Conservation (phyloP, 2,329 filamentous ascomycete genomes). For the Monosporascus sp. region DNA sequence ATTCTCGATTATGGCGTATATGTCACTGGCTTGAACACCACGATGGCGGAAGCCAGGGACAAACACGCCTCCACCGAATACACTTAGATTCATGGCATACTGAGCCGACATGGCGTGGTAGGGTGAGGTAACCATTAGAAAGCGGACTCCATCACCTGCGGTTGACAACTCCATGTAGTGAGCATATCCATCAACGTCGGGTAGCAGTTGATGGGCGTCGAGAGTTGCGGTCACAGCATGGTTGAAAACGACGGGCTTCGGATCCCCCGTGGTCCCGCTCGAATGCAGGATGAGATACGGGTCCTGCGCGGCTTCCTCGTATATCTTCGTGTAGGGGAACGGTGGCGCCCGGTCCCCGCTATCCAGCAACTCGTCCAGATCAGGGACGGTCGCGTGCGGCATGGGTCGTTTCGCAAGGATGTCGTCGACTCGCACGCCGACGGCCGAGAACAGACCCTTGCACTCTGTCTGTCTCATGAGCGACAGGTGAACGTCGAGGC, state of each 20-base stretch:
- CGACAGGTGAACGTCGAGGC: conserved; percentile 9
- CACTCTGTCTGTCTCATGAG: conserved; percentile 17
- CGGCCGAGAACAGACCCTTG: conserved; percentile 11
- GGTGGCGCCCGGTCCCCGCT: conserved; percentile 2
- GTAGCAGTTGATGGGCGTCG: conserved; percentile 5
- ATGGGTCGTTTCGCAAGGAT: conserved; percentile 12
- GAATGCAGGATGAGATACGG: conserved; percentile 16
- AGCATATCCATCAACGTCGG: conserved; percentile 8
- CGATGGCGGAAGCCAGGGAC: conserved; percentile 15
- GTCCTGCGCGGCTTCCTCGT: conserved; percentile 10
- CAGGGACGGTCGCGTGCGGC: conserved; percentile 9
- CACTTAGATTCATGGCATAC: conserved; percentile 5
- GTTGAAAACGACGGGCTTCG: conserved; percentile 9
- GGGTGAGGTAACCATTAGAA: conserved; percentile 11
- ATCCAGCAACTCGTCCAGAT: conserved; percentile 10
- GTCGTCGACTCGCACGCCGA: conserved; percentile 11
- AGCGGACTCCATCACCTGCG: conserved; percentile 9
- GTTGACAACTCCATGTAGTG: conserved; percentile 5
- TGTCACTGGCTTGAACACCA: conserved; percentile 6
- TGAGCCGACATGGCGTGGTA: conserved; percentile 13
- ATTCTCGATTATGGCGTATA: conserved; percentile 7
- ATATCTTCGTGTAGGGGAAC: conserved; percentile 17
- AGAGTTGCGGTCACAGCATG: conserved; percentile 7
- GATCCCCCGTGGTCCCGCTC: conserved; percentile 15
- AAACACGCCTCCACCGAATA: conserved; percentile 12